Evolutionary conservation across 2,329 filamentous ascomycete species (phyloP), one percentile per base, ranked within the genome.

Genomic region (Fusarium sp.): DNA sequence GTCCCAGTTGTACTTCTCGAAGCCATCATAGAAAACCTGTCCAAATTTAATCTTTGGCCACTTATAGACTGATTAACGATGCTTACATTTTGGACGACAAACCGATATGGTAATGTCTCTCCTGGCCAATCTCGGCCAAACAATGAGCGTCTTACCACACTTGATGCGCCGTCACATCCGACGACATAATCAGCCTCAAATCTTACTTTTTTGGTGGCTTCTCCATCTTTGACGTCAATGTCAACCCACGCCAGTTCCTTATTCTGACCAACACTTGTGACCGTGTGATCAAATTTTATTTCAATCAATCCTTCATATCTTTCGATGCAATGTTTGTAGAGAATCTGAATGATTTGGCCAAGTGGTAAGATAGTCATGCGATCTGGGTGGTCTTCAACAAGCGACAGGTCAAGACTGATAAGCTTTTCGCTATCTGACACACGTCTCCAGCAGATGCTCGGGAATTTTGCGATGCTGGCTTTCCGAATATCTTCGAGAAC

Each of bases 1-100:
- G 2, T 60, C 57, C 57, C 57, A 60, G 0, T 47, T 20, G 4
- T 60, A 11, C 23, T 41, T 57, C 5, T 57, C 34, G 13, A 60
- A 60, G 11, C 57, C 57, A 6, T 60, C 57, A 4, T 60, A 57
- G 23, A 34, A 60, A 4, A 60, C 57, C 57, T 60, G 6, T 1
- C 3, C 12, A 8, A 2, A 9, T 46, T 1, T 47, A 42, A 6
- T 4, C 1, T 8, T 3, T 1, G 2, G 13, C 8, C 4, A n/a
- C 3, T 13, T 15, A 26, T 2, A 18, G 4, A 2, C 3, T 13
- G 5, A 2, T 10, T n/a, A 3, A 30, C 1, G 1, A 1, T 11
- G 28, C 52, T 1, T 10, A 57, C 57, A 0, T 57, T 60, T 6
- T 60, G 57, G 23, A 60, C 57, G 9, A 60, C 57, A 8, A 57